A percentile compares a stretch with the other conserved stretches of the same genome.
phyloP scores from a whole-genome alignment of 1,284 basidiomycete genomes.

The Leccinum pachyderme region DNA sequence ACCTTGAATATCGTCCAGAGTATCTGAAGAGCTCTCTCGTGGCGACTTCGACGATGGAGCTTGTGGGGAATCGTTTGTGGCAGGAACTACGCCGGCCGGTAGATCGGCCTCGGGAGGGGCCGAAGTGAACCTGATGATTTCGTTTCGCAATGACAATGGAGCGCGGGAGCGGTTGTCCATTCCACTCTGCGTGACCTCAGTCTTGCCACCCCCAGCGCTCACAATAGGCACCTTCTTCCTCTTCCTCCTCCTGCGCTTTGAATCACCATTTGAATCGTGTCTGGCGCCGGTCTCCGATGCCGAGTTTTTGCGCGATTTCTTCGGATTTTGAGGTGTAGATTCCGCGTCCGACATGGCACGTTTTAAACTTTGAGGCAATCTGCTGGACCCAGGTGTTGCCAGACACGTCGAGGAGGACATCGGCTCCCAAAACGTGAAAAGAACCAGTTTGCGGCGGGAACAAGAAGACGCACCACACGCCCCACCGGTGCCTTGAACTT shows the following conservation, averaged over 20 bases:
- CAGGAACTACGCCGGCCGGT: neutral
- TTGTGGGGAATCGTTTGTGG: neutral
- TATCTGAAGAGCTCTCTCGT: neutral
- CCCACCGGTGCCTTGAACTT: constrained; percentile 5
- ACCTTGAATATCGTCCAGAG: neutral
- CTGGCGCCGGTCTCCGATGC: constrained; percentile 24
- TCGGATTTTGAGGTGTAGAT: constrained; percentile 12
- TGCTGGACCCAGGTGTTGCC: constrained; percentile 17
- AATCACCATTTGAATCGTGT: constrained; percentile 38
- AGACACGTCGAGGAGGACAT: constrained; percentile 28
- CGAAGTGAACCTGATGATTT: constrained; percentile 28
- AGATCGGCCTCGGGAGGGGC: constrained; percentile 13
- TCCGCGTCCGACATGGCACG: constrained; percentile 27
- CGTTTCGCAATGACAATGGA: constrained; percentile 25
- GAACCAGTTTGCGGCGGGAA: neutral
- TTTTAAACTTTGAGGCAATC: constrained; percentile 12
- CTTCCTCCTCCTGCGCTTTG: constrained; percentile 41
- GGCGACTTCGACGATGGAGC: constrained; percentile 3
- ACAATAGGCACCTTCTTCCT: constrained; percentile 42
- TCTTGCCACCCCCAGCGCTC: constrained; percentile 3
- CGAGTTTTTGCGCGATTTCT: constrained; percentile 25
- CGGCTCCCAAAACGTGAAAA: neutral
- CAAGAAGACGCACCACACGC: neutral
- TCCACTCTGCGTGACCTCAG: constrained; percentile 10
- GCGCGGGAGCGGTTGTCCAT: constrained; percentile 15